phyloP scores from a whole-genome alignment of 2,329 filamentous ascomycete genomes.

The Colletotrichum sp. region DNA sequence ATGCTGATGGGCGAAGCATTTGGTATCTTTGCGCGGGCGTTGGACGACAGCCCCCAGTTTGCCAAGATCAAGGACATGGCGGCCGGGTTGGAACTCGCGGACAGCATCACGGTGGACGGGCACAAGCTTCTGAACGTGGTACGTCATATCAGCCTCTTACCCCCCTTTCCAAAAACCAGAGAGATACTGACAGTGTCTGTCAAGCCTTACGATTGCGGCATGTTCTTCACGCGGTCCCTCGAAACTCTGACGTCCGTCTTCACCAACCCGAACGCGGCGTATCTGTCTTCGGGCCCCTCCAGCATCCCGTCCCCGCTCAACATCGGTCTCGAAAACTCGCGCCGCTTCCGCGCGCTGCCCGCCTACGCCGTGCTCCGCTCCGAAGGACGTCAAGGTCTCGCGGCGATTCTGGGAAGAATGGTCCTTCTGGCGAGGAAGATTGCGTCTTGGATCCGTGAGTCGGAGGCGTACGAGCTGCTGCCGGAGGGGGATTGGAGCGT shows the following conservation, averaged over 20 bases:
- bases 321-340: constrained; percentile 88
- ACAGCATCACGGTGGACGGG: constrained; percentile 85
- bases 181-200: not conserved
- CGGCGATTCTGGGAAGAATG: constrained; percentile 74
- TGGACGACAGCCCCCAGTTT: constrained; percentile 65
- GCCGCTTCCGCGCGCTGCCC: constrained; percentile 88
- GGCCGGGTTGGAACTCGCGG: constrained; percentile 77
- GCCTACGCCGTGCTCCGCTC: constrained; percentile 81
- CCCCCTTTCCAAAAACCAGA: not conserved
- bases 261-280: constrained; percentile 84
- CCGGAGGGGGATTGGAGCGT: constrained; percentile 51
- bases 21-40: constrained; percentile 76
- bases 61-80: constrained; percentile 51
- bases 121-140: constrained; percentile 94
- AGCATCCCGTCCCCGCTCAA: constrained; percentile 82
- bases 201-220: constrained; percentile 87
- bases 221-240: constrained; percentile 79
- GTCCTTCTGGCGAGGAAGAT: constrained; percentile 73
- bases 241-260: constrained; percentile 69
- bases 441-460: constrained; percentile 65
- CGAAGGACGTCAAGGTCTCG: constrained; percentile 74
- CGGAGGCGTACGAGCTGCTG: constrained; percentile 70
- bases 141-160: constrained; percentile 31
- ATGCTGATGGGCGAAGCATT: constrained; percentile 63
- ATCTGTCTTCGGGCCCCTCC: constrained; percentile 58